phyloP scores from a whole-genome alignment of 306 rosid species.

The Citrullus colocynthis region DNA sequence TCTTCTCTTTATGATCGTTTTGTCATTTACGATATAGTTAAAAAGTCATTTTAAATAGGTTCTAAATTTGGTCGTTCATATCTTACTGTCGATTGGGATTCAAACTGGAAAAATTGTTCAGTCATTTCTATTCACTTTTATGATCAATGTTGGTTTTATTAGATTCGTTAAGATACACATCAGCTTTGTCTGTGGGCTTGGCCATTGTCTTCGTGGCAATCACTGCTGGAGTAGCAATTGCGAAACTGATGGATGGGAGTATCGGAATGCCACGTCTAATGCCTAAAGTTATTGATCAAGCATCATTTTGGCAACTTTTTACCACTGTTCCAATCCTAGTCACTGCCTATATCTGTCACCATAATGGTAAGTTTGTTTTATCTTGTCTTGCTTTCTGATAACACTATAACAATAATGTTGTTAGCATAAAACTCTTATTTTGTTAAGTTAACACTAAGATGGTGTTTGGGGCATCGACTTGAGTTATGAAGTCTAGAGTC shows the following conservation, averaged over 20 bases:
- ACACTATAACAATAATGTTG: not conserved
- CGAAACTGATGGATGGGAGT: constrained; percentile 37
- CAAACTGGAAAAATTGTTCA: not conserved
- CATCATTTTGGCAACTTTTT: constrained; percentile 59
- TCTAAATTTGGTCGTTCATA: not conserved
- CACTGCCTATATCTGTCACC: constrained; percentile 61
- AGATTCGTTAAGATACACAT: constrained; percentile 61
- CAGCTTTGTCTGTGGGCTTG: constrained; percentile 51
- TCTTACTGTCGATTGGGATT: not conserved
- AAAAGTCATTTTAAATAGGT: no score
- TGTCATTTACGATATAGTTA: no score
- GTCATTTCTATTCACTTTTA: not conserved
- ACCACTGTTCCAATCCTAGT: constrained; percentile 50
- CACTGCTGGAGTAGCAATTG: constrained; percentile 39
- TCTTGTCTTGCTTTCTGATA: not conserved
- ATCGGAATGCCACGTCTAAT: constrained; percentile 39
- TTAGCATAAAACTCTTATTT: not conserved
- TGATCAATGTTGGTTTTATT: constrained; percentile 6
- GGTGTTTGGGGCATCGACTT: no score
- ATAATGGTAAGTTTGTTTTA: constrained; percentile 25
- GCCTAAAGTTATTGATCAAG: constrained; percentile 34
- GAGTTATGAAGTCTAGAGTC: no score
- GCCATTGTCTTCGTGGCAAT: constrained; percentile 49
- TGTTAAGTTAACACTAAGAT: no score
- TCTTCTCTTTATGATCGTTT: not conserved